A percentile compares a stretch with the other conserved stretches of the same genome.
These are phyloP conservation scores for Cryptococcus hybrid DNA, from an alignment of 1,284 basidiomycete genomes.

Conservation along the genomic window DNA sequence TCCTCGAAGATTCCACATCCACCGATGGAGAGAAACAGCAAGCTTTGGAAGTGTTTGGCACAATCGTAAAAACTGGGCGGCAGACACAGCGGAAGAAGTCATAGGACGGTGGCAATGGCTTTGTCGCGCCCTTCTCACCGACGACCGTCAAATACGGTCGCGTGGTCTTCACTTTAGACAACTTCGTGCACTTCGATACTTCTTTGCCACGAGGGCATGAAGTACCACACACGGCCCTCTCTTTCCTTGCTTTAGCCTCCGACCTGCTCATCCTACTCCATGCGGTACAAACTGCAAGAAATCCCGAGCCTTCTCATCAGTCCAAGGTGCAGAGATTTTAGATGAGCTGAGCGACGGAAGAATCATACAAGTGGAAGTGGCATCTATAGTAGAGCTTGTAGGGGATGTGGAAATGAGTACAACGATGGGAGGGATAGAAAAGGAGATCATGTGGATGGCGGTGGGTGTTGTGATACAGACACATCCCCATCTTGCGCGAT, in stretches of 20 bases:
- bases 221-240: slow-evolving; percentile 21
- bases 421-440: slow-evolving; percentile 22
- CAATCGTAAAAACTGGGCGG: slow-evolving; percentile 40
- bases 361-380: slow-evolving; percentile 26
- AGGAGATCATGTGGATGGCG: slow-evolving; percentile 40
- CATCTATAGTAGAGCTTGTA: slow-evolving; percentile 16
- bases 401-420: slow-evolving; percentile 8
- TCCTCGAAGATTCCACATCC: slow-evolving; percentile 28
- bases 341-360: slow-evolving; percentile 25
- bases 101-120: slow-evolving; percentile 44
- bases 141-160: slow-evolving; percentile 32
- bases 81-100: slow-evolving; percentile 41
- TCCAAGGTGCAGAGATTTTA: slow-evolving; percentile 21
- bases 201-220: slow-evolving; percentile 22
- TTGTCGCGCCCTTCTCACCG: slow-evolving; percentile 30
- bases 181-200: slow-evolving; percentile 31
- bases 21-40: slow-evolving; percentile 39
- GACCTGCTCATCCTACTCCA: slow-evolving; percentile 31
- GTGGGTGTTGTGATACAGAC: slow-evolving; percentile 17
- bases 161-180: slow-evolving; percentile 36
- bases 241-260: slow-evolving; percentile 28
- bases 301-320: slow-evolving; percentile 21
- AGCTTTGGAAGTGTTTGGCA: slow-evolving; percentile 43
- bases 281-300: slow-evolving; percentile 22
- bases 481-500: slow-evolving; percentile 18